Evolutionary conservation across 208 protist species (phyloP).

Genomic region (Acanthamoeba castellanii): DNA sequence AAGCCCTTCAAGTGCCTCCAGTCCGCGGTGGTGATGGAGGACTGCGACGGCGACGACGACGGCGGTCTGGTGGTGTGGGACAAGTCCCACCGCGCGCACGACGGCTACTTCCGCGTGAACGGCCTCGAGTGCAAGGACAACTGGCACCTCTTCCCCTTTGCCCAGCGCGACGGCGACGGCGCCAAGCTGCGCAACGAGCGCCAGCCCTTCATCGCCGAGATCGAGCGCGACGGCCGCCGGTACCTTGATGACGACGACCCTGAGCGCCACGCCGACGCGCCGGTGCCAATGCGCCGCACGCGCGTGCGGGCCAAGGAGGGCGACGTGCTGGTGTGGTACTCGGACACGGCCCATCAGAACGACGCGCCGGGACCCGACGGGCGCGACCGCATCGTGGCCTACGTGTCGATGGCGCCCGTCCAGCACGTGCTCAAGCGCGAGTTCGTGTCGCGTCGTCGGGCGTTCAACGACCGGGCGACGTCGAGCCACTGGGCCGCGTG

Average conservation of each 20-base stretch:
- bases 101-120: slow-evolving; percentile 34
- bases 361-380: background rate
- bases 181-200: slow-evolving; percentile 35
- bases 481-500: slow-evolving; percentile 52
- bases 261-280: background rate
- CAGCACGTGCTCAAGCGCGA: slow-evolving; percentile 44
- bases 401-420: slow-evolving; percentile 39
- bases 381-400: slow-evolving; percentile 46
- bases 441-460: background rate
- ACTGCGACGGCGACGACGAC: background rate
- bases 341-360: slow-evolving; percentile 53
- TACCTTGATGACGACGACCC: slow-evolving; percentile 32
- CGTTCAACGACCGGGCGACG: slow-evolving; percentile 24
- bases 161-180: background rate
- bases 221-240: slow-evolving; percentile 24
- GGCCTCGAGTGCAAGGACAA: slow-evolving; percentile 22
- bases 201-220: slow-evolving; percentile 43
- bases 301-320: background rate
- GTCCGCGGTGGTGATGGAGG: slow-evolving; percentile 10
- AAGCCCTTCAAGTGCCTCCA: slow-evolving; percentile 24
- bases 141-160: slow-evolving; percentile 33
- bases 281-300: background rate
- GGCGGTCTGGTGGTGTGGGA: slow-evolving; percentile 53
- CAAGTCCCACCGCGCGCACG: slow-evolving; percentile 48
- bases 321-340: slow-evolving; percentile 48